Percentiles rank a stretch among this genome's conserved stretches.
Evolutionary conservation across 345 rosid species (phyloP).

Genomic region (Turritis glabra): DNA sequence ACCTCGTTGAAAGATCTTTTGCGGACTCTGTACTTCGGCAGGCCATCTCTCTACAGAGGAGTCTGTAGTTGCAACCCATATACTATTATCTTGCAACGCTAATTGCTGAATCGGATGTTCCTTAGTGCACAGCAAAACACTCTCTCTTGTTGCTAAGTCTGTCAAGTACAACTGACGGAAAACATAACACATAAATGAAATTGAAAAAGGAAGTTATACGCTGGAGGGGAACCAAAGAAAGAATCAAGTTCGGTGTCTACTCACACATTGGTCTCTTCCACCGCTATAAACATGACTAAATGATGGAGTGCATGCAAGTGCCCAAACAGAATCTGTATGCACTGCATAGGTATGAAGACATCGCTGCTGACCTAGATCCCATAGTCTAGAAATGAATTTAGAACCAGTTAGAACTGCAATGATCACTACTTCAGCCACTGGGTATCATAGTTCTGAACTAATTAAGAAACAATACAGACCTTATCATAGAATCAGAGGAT

Average conservation of each 20-base stretch:
- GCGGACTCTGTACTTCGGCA: conserved; percentile 85
- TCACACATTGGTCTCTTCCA: conserved; percentile 97
- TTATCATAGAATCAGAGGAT: conserved; percentile 98
- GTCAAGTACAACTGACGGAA: conserved; percentile 86
- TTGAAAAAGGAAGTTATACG: background rate
- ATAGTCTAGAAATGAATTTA: conserved; percentile 56
- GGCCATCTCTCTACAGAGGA: conserved; percentile 93
- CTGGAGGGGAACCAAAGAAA: conserved; percentile 20
- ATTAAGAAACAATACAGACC: conserved; percentile 49
- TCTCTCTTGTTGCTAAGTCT: conserved; percentile 92
- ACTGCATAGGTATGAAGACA: conserved; percentile 99
- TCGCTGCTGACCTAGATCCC: conserved; percentile 99
- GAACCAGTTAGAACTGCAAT: conserved; percentile 34
- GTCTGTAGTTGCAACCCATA: conserved; percentile 95
- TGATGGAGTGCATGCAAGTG: conserved; percentile 94
- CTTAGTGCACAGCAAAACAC: conserved; percentile 85
- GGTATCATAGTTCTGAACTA: conserved; percentile 1
- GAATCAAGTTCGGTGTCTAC: conserved; percentile 33
- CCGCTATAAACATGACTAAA: conserved; percentile 99
- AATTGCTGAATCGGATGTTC: conserved; percentile 87
- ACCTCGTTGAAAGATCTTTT: conserved; percentile 79
- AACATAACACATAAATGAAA: conserved; percentile 22
- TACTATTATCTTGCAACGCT: conserved; percentile 87
- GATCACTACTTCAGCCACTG: conserved; percentile 18
- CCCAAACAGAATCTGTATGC: conserved; percentile 99